phyloP scores from a whole-genome alignment of 306 rosid species.

The Urtica urens region DNA sequence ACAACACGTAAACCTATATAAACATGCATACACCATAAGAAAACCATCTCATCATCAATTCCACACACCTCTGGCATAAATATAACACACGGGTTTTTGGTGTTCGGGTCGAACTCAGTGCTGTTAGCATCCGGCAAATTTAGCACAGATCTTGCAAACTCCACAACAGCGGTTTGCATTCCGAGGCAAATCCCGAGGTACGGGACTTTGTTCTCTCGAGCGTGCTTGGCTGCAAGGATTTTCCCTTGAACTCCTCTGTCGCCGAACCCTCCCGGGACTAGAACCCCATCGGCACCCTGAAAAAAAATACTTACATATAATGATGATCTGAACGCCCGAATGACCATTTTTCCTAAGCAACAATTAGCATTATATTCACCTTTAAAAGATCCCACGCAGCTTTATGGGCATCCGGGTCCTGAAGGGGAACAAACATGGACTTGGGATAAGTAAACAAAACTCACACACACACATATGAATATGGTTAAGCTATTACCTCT shows the following conservation, averaged over 20 bases:
- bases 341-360: slow-evolving; percentile 2
- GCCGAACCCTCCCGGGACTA: slow-evolving; percentile 92
- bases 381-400: slow-evolving; percentile 74
- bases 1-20: slow-evolving; percentile 10
- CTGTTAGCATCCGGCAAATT: slow-evolving; percentile 63
- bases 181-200: slow-evolving; percentile 77
- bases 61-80: slow-evolving; percentile 93
- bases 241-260: slow-evolving; percentile 88
- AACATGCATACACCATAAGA: not conserved
- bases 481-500: slow-evolving; percentile 33
- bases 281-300: slow-evolving; percentile 74
- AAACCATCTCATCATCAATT: no score
- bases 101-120: slow-evolving; percentile 55
- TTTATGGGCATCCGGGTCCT: slow-evolving; percentile 52
- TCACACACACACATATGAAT: not conserved
- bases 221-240: slow-evolving; percentile 76
- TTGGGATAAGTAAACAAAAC: not conserved
- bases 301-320: slow-evolving; percentile 14
- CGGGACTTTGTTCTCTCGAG: slow-evolving; percentile 59
- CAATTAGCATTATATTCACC: slow-evolving; percentile 27
- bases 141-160: slow-evolving; percentile 63
- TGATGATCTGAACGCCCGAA: slow-evolving; percentile 5
- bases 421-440: slow-evolving; percentile 20
- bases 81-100: slow-evolving; percentile 62
- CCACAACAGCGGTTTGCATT: slow-evolving; percentile 85